These are phyloP conservation scores for Pseudocercospora fuligena DNA, from an alignment of 2,329 filamentous ascomycete species.

Conservation along the genomic window DNA sequence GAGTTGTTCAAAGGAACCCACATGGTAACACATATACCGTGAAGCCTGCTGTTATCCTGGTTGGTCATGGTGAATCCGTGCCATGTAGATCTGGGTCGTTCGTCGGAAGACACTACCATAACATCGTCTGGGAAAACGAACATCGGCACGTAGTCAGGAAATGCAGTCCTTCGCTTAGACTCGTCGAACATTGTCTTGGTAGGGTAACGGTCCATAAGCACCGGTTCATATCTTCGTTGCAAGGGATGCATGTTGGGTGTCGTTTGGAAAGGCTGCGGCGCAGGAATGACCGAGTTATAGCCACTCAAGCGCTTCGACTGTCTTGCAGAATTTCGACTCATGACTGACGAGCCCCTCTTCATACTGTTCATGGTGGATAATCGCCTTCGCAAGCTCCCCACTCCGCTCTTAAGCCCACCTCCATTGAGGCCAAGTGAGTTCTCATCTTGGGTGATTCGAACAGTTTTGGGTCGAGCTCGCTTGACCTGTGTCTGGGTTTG, in stretches of 20 bases:
- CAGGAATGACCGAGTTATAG: constrained; percentile 97
- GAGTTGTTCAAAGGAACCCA: constrained; percentile 87
- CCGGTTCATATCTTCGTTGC: constrained; percentile 91
- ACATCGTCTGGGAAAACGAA: constrained; percentile 99
- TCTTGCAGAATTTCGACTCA: constrained; percentile 70
- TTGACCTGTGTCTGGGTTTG: constrained; percentile 51
- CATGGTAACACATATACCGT: constrained; percentile 87
- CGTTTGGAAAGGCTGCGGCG: constrained; percentile 85
- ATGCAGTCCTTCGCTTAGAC: constrained; percentile 76
- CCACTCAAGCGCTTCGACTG: constrained; percentile 90
- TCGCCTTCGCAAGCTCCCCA: constrained; percentile 86
- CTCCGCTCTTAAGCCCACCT: constrained; percentile 62
- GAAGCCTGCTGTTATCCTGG: constrained; percentile 86
- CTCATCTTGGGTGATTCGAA: constrained; percentile 79
- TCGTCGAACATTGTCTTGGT: constrained; percentile 82
- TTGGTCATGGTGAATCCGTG: constrained; percentile 98
- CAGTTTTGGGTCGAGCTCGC: constrained; percentile 73
- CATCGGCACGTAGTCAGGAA: constrained; percentile 98
- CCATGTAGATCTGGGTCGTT: constrained; percentile 94
- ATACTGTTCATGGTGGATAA: constrained; percentile 97
- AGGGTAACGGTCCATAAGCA: constrained; percentile 93
- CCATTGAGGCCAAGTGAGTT: constrained; percentile 36
- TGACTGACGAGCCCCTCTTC: constrained; percentile 79
- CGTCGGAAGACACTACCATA: constrained; percentile 92
- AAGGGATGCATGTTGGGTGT: constrained; percentile 95